Conservation (phyloP, 2,329 filamentous ascomycete species). For the Dendrostoma leiphaemia region DNA sequence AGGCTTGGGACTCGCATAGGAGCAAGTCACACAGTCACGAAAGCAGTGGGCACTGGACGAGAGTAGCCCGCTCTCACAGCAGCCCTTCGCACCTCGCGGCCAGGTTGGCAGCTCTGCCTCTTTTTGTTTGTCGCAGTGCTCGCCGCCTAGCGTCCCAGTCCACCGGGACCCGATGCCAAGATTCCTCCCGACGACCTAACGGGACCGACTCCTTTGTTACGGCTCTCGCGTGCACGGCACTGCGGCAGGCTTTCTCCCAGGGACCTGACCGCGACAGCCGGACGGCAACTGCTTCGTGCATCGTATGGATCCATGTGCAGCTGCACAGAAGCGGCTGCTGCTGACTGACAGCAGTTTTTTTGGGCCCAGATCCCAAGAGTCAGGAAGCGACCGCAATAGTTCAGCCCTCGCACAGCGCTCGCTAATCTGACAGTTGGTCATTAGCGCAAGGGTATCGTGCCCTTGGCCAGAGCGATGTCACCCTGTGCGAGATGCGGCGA, state of each 20-base stretch:
- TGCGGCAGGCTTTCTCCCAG: background rate
- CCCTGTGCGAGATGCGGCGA: background rate
- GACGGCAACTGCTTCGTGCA: background rate
- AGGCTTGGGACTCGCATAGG: background rate
- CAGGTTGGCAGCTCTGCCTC: constrained; percentile 7
- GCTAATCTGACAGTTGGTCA: background rate
- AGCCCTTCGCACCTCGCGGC: constrained; percentile 1
- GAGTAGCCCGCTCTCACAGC: constrained; percentile 1
- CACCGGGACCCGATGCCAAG: constrained; percentile 16
- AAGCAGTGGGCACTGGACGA: constrained; percentile 9
- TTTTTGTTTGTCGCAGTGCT: constrained; percentile 2
- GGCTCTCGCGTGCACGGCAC: constrained; percentile 6
- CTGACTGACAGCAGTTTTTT: constrained; percentile 5
- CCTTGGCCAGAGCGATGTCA: constrained; percentile 1
- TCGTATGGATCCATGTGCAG: background rate
- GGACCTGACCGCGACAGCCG: background rate
- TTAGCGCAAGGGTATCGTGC: background rate
- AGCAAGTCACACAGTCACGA: background rate
- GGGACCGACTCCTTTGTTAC: background rate
- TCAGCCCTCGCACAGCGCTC: background rate
- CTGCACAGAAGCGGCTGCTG: too few relatives aligned
- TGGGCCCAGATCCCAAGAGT: background rate
- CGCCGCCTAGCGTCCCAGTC: constrained; percentile 13
- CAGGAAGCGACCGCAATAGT: background rate
- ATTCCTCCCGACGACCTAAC: background rate